Evolutionary conservation across 495 filamentous ascomycete genomes (phyloP), one percentile per base, ranked within the genome.

Genomic region (Lophiotrema nucula): DNA sequence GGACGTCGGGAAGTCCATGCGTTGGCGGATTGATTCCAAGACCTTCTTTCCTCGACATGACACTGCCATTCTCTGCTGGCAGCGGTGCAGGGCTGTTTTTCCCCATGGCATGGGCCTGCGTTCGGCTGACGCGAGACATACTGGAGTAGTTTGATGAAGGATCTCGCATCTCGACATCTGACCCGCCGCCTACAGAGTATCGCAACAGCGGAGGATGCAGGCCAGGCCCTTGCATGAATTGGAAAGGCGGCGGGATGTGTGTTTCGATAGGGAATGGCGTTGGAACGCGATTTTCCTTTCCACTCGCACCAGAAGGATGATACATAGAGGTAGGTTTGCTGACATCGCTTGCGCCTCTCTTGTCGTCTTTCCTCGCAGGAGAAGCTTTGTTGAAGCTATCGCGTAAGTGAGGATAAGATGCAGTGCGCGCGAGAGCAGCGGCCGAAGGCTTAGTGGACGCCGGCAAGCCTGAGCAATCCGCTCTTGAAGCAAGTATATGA

Each of bases 11-110:
- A 2, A n/a, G 23, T 22, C 19, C 19, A 5, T 22, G 8, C n/a
- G 50, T 33, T 10, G 35, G 31, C 15, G 58, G 35, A 1, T 10
- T 24, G 25, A 43, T 26, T 13, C 39, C 46, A 15, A 63, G 15
- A 16, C 53, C 53, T 27, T 63, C 60, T 43, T 63, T 63, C 42
- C 53, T 52, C 4, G 53, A 53, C 37, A 43, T 57, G 1, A 63
- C 22, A 23, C 26, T 47, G 6, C 53, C 48, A 2, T 13, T 6
- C 6, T 42, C 49, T 1, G 18, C 16, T 4, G 58, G 58, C 15
- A 25, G 21, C 2, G 26, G 25, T 16, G 31, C 39, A 13, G 59
- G 59, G 25, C 59, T 58, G 1, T 12, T 11, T 33, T 53, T 63
- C 2, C 21, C 39, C 10, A 21, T 18, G 11, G 6, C 39, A 43